A percentile compares a stretch with the other conserved stretches of the same genome.
These are phyloP conservation scores for Arthroderma uncinatum DNA, from an alignment of 2,329 filamentous ascomycete species.

Conservation along the genomic window DNA sequence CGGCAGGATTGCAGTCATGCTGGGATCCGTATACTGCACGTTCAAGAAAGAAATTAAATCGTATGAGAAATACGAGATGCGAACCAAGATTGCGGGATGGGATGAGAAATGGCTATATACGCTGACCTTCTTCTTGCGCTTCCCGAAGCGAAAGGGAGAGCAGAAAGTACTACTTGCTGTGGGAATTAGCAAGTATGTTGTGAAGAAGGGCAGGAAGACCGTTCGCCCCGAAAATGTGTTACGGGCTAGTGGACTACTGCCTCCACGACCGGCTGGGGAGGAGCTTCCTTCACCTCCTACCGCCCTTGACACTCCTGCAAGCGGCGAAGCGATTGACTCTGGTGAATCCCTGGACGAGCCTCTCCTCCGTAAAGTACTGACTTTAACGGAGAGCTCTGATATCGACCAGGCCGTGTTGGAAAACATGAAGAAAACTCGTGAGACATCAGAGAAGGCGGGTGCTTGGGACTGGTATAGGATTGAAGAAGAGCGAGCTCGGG, in stretches of 20 bases:
- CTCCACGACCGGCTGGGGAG: conserved; percentile 53
- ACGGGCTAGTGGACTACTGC: conserved; percentile 60
- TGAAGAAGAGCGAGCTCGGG: conserved; percentile 45
- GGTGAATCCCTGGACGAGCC: conserved; percentile 25
- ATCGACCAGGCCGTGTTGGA: conserved; percentile 22
- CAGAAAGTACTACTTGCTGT: conserved; percentile 59
- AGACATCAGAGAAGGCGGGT: conserved; percentile 25
- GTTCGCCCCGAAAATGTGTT: conserved; percentile 71
- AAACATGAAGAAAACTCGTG: conserved; percentile 19
- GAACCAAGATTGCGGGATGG: conserved; percentile 60
- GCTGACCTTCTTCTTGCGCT: conserved; percentile 58
- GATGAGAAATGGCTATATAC: conserved; percentile 75
- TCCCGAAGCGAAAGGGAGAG: conserved; percentile 35
- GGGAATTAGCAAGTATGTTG: conserved; percentile 67
- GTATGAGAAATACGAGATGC: conserved; percentile 61
- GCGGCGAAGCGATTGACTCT: conserved; percentile 25
- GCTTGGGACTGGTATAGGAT: conserved; percentile 52
- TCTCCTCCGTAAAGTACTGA: conserved; percentile 29
- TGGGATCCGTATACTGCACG: conserved; percentile 61
- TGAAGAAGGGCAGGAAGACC: conserved; percentile 71
- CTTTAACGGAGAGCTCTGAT: conserved; percentile 24
- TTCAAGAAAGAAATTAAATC: conserved; percentile 65
- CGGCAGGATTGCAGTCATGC: conserved; percentile 47
- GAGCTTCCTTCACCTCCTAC: conserved; percentile 25
- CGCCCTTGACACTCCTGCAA: conserved; percentile 16